A percentile compares a stretch with the other conserved stretches of the same genome.
Evolutionary conservation across 768 basidiomycete genomes (phyloP).

Genomic region (Tricholoma hemisulphureum): DNA sequence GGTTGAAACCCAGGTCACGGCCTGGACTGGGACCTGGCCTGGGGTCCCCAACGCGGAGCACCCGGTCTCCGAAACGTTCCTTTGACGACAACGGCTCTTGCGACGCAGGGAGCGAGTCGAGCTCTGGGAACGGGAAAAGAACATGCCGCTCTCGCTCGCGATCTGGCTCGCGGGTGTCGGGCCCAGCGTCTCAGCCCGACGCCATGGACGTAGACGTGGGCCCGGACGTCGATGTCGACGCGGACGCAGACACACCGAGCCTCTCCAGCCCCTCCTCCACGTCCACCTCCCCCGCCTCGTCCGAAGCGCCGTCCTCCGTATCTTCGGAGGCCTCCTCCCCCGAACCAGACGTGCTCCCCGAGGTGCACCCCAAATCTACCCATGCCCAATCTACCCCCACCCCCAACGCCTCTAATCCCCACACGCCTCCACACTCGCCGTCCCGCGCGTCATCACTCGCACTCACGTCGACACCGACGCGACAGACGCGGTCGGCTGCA

Average conservation of each 20-base stretch:
- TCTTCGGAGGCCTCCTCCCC: constrained; percentile 26
- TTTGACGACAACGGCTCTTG: not conserved
- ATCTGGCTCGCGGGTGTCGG: not conserved
- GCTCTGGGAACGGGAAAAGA: constrained; percentile 2
- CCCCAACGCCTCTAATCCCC: not conserved
- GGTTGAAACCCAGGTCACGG: not conserved
- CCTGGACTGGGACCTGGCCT: not conserved
- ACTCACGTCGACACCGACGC: not conserved
- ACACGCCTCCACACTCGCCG: not conserved
- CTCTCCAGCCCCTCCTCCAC: constrained; percentile 13
- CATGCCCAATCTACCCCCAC: no score
- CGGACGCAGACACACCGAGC: constrained; percentile 7
- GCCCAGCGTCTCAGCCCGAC: constrained; percentile 2
- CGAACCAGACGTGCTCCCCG: constrained; percentile 7
- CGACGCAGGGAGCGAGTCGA: not conserved
- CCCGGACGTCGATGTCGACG: constrained; percentile 4
- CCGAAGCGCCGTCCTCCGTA: constrained; percentile 23
- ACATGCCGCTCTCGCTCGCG: not conserved
- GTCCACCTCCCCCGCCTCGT: constrained; percentile 11
- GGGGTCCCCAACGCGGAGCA: not conserved
- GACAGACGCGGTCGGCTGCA: not conserved
- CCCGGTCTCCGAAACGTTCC: not conserved
- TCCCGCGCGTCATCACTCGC: not conserved
- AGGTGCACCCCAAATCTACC: no score
- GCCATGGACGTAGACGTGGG: constrained; percentile 16